Evolutionary conservation across 2,329 filamentous ascomycete species (phyloP), one percentile per base, ranked within the genome.

Genomic region (Venturia pyrina): DNA sequence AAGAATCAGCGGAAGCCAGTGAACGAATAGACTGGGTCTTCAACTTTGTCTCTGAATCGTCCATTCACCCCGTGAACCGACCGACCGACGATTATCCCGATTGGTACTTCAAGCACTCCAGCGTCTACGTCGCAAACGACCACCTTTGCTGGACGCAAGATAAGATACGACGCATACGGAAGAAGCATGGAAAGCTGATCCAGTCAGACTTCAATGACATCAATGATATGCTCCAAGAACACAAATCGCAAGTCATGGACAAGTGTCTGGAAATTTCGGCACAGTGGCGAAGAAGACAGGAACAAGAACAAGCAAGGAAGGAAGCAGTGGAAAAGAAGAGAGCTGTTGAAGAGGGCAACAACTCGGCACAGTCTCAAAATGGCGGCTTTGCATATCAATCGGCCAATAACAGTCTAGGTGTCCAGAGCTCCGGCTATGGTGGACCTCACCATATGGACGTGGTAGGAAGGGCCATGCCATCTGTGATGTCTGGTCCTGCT

Each of bases 91-190:
- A 95, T 69, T 84, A 86, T 67, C 82, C 84, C n/a, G 81, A 83
- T 21, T 98, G 93, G 93, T 98, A 96, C 77, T 89, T 88, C 73
- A 82, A 86, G 28, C 87, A 91, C 75, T 95, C 91, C 0, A 83
- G 85, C 3, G 88, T 97, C 60, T 96, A 88, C 71, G 89, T 97
- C 21, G 85, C 88, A 1, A 79, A 82, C 34, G 82, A 88, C 67
- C 93, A 97, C 74, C 84, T 85, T 15, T 89, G 90, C 74, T 97
- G 91, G 68, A 85, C 88, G 66, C 81, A 82, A 41, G 85, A 87
- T 5, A 79, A 86, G 24, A 81, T 74, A 8, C 79, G 79, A 62
- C 85, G 83, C 70, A 76, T 79, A 5, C 82, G 82, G 40, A 85
- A 83, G 71, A 82, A 84, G 65, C 86, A 86, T 70, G 85, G 85